Conservation (phyloP, 1,139 yeast genomes). For the Kurtzmaniella quercitrusa region DNA sequence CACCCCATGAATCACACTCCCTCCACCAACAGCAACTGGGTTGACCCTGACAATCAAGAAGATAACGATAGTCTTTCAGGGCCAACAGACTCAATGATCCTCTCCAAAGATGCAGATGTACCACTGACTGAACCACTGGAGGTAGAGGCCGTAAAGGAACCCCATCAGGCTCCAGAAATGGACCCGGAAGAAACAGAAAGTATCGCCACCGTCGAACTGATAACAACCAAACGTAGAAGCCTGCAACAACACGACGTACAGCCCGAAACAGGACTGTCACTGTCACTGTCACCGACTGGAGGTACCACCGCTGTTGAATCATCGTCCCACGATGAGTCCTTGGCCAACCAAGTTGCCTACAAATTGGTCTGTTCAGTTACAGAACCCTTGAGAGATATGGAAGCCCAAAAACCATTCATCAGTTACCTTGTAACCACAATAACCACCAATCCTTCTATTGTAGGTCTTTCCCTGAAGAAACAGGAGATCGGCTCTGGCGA, state of each 20-base stretch:
- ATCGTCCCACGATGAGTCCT: neutral
- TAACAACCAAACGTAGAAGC: neutral
- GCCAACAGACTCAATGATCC: conserved; percentile 10
- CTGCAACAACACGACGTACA: neutral
- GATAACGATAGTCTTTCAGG: conserved; percentile 5
- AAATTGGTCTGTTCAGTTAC: conserved; percentile 46
- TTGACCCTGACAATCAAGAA: conserved; percentile 4
- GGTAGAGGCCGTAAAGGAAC: neutral
- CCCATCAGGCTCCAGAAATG: neutral
- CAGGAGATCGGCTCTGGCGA: conserved; percentile 20
- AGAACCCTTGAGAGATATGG: conserved; percentile 71
- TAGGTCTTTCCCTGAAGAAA: conserved; percentile 23
- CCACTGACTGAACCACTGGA: neutral
- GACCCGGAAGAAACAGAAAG: neutral
- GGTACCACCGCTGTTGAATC: neutral
- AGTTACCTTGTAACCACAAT: conserved; percentile 75
- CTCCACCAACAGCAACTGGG: neutral
- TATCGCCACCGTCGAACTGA: conserved; percentile 2
- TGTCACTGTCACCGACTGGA: neutral
- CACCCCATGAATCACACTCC: neutral
- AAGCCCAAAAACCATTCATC: conserved; percentile 75
- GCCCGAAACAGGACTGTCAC: neutral
- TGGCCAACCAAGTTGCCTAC: conserved; percentile 9
- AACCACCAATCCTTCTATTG: conserved; percentile 42
- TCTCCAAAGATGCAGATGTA: conserved; percentile 10